Conservation (phyloP, 2,329 filamentous ascomycete genomes). For the Trichocomaceae sp. region DNA sequence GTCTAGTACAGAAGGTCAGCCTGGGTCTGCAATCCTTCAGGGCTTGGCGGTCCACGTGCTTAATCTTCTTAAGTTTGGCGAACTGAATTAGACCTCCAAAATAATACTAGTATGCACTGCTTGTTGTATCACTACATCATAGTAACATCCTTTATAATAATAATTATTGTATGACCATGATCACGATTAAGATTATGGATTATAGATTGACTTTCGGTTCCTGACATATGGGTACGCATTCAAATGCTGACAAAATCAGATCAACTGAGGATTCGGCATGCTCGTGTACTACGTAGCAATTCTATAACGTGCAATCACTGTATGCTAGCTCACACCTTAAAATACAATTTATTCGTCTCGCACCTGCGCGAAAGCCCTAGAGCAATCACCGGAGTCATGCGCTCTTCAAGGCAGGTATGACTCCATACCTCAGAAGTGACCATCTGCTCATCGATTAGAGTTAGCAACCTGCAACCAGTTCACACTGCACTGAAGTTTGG, state of each 20-base stretch:
- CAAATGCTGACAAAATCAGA: not conserved
- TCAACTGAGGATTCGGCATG: not conserved
- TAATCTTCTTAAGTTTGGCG: not conserved
- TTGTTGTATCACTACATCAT: too few relatives aligned
- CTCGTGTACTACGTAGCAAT: not conserved
- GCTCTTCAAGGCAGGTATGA: not conserved
- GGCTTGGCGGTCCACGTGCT: not conserved
- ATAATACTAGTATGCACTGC: too few relatives aligned
- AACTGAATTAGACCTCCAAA: not conserved
- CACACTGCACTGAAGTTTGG: not conserved
- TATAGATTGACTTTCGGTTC: slow-evolving; percentile 9
- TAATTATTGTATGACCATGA: not conserved
- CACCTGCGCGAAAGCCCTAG: not conserved
- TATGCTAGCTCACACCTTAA: not conserved
- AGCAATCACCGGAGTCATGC: not conserved
- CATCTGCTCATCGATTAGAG: not conserved
- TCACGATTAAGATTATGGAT: not conserved
- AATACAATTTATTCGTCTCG: not conserved
- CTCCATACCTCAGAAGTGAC: too few relatives aligned
- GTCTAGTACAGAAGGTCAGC: not conserved
- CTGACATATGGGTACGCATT: not conserved
- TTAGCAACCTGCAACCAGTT: not conserved
- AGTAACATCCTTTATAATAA: not conserved
- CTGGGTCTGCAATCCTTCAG: not conserved
- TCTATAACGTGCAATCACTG: not conserved